Conservation (phyloP, 805 yeast species). For the Maudiozyma pseudohumilis region DNA sequence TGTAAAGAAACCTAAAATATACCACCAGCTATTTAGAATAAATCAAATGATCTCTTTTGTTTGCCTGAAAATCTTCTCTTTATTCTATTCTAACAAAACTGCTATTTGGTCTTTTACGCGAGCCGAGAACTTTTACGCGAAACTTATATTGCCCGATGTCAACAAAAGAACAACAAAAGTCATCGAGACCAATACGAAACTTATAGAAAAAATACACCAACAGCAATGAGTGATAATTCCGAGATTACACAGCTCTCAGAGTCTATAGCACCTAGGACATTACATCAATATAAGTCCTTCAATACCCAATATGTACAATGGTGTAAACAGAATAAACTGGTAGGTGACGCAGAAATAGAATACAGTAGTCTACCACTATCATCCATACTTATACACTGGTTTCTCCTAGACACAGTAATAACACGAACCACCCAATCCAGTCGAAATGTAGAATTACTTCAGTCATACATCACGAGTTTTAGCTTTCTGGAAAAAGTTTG, state of each 20-base stretch:
- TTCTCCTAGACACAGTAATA: constrained; percentile 16
- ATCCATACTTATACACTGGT: constrained; percentile 21
- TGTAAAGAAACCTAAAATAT: no score
- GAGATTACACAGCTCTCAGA: constrained; percentile 15
- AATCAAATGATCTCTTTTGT: no score
- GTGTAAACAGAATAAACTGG: constrained; percentile 13
- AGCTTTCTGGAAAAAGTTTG: constrained; percentile 18
- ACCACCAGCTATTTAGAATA: no score
- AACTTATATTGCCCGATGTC: no score
- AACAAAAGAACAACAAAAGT: no score
- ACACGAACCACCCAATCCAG: background rate
- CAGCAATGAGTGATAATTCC: background rate
- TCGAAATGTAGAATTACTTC: background rate
- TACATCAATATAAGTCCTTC: constrained; percentile 24
- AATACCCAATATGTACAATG: constrained; percentile 22
- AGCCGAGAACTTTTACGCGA: no score
- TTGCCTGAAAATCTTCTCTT: no score
- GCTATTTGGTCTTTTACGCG: no score
- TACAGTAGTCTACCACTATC: constrained; percentile 18
- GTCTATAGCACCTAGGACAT: constrained; percentile 19
- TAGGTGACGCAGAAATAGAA: constrained; percentile 4
- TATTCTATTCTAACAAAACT: no score
- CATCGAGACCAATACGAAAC: no score
- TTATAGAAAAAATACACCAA: background rate
- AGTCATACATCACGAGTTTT: constrained; percentile 10